phyloP scores from a whole-genome alignment of 805 yeast genomes.

The Jamesozyma piceae region DNA sequence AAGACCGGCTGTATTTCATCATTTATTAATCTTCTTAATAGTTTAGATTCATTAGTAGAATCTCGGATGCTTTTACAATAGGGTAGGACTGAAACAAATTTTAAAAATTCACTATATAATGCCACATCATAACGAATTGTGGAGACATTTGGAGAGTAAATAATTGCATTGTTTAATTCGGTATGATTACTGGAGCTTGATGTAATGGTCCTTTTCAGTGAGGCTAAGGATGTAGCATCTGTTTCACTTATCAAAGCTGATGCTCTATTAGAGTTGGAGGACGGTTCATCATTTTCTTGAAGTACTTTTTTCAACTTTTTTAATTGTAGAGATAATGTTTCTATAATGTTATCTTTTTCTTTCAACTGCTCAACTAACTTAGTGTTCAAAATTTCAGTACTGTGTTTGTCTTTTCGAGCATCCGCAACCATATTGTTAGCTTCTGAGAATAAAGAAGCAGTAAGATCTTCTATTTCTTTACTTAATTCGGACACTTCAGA shows the following conservation, averaged over 20 bases:
- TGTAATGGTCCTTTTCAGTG: constrained; percentile 16
- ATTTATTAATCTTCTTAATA: constrained; percentile 52
- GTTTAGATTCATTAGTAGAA: constrained; percentile 38
- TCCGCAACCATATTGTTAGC: constrained; percentile 79
- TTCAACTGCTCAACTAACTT: constrained; percentile 44
- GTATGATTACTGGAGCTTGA: constrained; percentile 6
- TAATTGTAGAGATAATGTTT: constrained; percentile 57
- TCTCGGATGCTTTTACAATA: constrained; percentile 30
- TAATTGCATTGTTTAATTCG: constrained; percentile 11
- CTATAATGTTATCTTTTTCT: constrained; percentile 63
- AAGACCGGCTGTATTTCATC: constrained; percentile 78
- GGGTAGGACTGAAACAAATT: constrained; percentile 32
- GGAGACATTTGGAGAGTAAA: constrained; percentile 36
- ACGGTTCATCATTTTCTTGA: constrained; percentile 36
- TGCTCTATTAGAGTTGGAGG: constrained; percentile 7
- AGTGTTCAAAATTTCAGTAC: constrained; percentile 48
- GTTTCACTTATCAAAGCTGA: constrained; percentile 8
- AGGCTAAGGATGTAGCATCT: constrained; percentile 12
- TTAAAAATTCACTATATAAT: constrained; percentile 32
- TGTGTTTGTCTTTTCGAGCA: constrained; percentile 61
- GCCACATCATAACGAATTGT: constrained; percentile 36
- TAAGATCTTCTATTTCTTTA: constrained; percentile 70
- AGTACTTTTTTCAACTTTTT: constrained; percentile 53
- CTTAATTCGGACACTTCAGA: constrained; percentile 50
- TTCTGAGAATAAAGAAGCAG: constrained; percentile 69